Percentiles rank a stretch among this genome's conserved stretches.
Conservation (phyloP, 2,329 filamentous ascomycete genomes). For the Ceratocystis smalleyi region DNA sequence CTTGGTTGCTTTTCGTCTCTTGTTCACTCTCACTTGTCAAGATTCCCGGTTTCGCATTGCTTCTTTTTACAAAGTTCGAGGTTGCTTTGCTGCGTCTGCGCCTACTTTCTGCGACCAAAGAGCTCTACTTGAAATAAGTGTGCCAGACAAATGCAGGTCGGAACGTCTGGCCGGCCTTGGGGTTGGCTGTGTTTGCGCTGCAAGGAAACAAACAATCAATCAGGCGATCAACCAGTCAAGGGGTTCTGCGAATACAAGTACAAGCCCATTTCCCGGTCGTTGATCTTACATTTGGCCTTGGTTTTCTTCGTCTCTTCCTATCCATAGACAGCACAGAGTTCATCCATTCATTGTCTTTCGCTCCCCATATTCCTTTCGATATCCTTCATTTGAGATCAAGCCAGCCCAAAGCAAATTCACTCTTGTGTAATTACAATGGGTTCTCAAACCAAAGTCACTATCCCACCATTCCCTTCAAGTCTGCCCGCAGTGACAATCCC, state of each 20-base stretch:
- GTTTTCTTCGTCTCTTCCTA: neutral
- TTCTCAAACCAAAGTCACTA: neutral
- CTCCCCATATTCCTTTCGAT: neutral
- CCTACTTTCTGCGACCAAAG: neutral
- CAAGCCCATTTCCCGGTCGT: neutral
- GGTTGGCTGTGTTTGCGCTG: neutral
- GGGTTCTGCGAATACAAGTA: neutral
- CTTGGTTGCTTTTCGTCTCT: constrained; percentile 1
- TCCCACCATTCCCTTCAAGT: neutral
- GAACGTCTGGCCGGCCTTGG: neutral
- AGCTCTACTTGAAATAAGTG: neutral
- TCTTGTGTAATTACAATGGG: neutral
- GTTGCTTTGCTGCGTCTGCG: neutral
- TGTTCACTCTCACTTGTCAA: neutral
- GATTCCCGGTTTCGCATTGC: neutral
- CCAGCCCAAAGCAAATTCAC: neutral
- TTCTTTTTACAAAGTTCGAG: neutral
- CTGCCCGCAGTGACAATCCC: constrained; percentile 39
- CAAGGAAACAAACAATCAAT: neutral
- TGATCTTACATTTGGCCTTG: neutral
- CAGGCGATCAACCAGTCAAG: neutral
- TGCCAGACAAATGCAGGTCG: neutral
- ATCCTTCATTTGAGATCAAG: neutral
- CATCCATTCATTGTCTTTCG: too few relatives aligned
- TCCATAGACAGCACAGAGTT: neutral